Evolutionary conservation across 75 land plant species (phyloP), one percentile per base, ranked within the genome.

Genomic region (Adiantum capillusveneris): DNA sequence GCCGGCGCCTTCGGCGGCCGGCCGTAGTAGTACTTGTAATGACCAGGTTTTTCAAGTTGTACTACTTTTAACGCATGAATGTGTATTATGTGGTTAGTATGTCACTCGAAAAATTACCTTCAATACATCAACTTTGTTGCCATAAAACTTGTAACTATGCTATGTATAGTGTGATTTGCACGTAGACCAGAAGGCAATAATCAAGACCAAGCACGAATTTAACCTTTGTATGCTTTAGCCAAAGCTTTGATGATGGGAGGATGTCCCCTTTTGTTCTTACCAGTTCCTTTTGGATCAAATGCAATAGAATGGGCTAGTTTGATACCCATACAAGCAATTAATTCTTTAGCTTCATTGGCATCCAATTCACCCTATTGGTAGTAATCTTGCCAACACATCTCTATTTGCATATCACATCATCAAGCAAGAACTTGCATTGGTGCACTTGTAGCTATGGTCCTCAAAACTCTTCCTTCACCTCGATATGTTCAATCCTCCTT

Each of bases 401-500:
- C 6, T 30, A 39, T 12, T 17, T 16, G 17, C 59, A 30, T 16
- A 58, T 7, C 22, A 58, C 39, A 1, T 58, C 39, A 29, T 58
- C 59, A 1, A 58, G 16, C 13, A 58, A n/a, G 31, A 58, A 58
- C 17, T 37, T n/a, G 22, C 31, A 58, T 12, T 29, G 9, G n/a
- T 13, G n/a, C 21, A 2, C 17, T 34, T 58, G 59, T 58, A 16
- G 39, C 31, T 24, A 29, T 58, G 1, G 20, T 39, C 37, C 22
- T 30, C 59, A 58, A 30, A 11, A 21, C 59, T 58, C 25, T 28
- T 13, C 55, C 55, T 53, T 53, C 55, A 24, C 18, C 55, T 5
- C 25, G 55, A 24, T 53, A 22, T 22, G 55, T 53, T 6, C 21
- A 26, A 27, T 53, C 55, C 28, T 53, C 55, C 14, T 14, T 24